Percentiles rank a stretch among this genome's conserved stretches.
Conservation (phyloP, 2,329 filamentous ascomycete genomes). For the Trichoderma cornu-damae region DNA sequence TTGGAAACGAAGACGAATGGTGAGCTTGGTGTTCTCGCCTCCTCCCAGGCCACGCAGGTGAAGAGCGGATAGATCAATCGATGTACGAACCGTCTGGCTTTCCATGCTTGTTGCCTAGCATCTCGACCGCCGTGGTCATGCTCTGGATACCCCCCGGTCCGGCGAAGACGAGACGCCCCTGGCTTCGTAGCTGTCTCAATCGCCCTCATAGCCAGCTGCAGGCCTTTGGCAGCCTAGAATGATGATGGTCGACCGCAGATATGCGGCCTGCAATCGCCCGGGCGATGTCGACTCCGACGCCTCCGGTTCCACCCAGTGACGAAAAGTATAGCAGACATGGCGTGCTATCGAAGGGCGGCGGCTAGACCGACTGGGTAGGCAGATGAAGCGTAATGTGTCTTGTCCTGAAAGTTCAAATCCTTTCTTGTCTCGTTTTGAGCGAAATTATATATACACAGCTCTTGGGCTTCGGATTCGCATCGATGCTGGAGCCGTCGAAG, state of each 20-base stretch:
- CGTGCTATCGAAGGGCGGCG: background rate
- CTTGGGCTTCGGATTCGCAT: background rate
- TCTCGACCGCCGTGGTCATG: constrained; percentile 17
- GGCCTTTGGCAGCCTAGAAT: constrained; percentile 25
- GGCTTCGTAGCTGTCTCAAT: background rate
- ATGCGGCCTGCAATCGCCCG: constrained; percentile 23
- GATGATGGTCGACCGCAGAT: constrained; percentile 21
- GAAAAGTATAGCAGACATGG: constrained; percentile 11
- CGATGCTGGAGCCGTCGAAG: constrained; percentile 2
- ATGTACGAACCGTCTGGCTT: constrained; percentile 21
- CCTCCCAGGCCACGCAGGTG: background rate
- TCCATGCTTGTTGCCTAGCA: constrained; percentile 19
- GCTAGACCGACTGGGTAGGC: background rate
- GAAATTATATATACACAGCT: background rate
- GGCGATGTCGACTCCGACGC: constrained; percentile 32
- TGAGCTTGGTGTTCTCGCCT: background rate
- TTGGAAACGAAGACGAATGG: background rate
- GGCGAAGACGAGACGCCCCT: background rate
- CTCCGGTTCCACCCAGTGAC: constrained; percentile 25
- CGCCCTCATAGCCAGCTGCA: constrained; percentile 1
- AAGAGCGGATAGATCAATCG: background rate
- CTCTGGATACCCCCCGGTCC: constrained; percentile 19
- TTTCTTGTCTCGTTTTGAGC: background rate
- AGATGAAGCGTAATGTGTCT: background rate
- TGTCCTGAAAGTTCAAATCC: background rate